Conservation (phyloP, 2,329 filamentous ascomycete genomes). For the Scolecobasidium constrictum region DNA sequence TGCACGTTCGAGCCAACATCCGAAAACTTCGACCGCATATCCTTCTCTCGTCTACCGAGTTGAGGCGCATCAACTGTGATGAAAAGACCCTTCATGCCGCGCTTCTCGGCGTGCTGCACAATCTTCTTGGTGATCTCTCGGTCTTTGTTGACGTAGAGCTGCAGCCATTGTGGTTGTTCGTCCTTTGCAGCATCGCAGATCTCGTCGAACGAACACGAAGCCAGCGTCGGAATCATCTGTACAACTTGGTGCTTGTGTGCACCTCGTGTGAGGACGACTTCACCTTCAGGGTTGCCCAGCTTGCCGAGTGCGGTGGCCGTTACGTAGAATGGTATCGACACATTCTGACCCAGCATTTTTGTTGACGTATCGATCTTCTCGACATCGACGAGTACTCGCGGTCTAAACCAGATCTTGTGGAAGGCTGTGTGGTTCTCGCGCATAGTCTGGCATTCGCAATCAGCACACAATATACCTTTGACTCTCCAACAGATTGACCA, state of each 20-base stretch:
- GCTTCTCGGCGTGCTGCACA: slow-evolving; percentile 78
- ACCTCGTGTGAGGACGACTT: slow-evolving; percentile 79
- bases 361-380: slow-evolving; percentile 77
- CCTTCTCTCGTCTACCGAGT: slow-evolving; percentile 88
- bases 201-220: slow-evolving; percentile 95
- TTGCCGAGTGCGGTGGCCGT: slow-evolving; percentile 94
- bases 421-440: slow-evolving; percentile 92
- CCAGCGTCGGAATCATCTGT: slow-evolving; percentile 97
- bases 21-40: slow-evolving; percentile 88
- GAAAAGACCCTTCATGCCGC: slow-evolving; percentile 91
- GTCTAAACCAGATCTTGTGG: slow-evolving; percentile 96
- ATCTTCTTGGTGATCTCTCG: slow-evolving; percentile 82
- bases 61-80: slow-evolving; percentile 98
- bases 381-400: slow-evolving; percentile 79
- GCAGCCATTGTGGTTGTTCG: slow-evolving; percentile 88
- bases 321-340: slow-evolving; percentile 85
- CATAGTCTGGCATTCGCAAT: slow-evolving; percentile 54
- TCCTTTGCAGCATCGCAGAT: slow-evolving; percentile 75
- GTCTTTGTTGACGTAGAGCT: slow-evolving; percentile 94
- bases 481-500: too few species aligned
- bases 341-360: slow-evolving; percentile 84
- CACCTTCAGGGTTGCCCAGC: slow-evolving; percentile 85
- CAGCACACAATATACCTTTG: not conserved
- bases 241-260: slow-evolving; percentile 79
- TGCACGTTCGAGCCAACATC: slow-evolving; percentile 80